A percentile compares a stretch with the other conserved stretches of the same genome.
phyloP scores from a whole-genome alignment of 2,329 filamentous ascomycete species.

The Talaromyces islandicus region DNA sequence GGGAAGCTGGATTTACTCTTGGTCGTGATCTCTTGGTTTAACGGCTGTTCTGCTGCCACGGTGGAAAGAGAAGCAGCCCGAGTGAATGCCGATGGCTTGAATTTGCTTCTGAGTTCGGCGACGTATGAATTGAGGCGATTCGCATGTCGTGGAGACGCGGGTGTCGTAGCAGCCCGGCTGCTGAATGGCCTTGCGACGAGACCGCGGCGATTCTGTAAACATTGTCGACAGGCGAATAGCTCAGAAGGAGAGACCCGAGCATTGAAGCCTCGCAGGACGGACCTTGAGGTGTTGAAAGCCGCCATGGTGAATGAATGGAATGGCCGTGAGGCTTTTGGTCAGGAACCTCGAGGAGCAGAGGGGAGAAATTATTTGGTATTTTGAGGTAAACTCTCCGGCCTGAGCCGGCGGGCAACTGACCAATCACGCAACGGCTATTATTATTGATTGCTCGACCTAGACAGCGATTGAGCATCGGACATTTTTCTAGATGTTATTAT shows the following conservation, averaged over 20 bases:
- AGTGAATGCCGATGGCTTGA: slow-evolving; percentile 1
- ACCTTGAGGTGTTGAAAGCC: slow-evolving; percentile 23
- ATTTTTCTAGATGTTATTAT: neutral
- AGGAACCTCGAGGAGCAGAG: neutral
- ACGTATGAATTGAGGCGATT: slow-evolving; percentile 24
- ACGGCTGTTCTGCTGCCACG: slow-evolving; percentile 12
- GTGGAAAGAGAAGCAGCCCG: slow-evolving; percentile 6
- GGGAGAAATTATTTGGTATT: neutral
- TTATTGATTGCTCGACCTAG: neutral
- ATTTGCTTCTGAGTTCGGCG: slow-evolving; percentile 16
- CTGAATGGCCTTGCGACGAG: slow-evolving; percentile 24
- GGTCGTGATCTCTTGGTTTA: slow-evolving; percentile 18
- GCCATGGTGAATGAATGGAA: slow-evolving; percentile 21
- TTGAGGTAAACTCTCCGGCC: neutral
- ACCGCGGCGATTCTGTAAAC: slow-evolving; percentile 27
- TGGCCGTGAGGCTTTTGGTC: neutral
- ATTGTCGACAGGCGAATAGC: slow-evolving; percentile 39
- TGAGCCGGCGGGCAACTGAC: neutral
- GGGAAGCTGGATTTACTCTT: slow-evolving; percentile 39
- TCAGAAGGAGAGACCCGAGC: slow-evolving; percentile 29
- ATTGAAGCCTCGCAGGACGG: slow-evolving; percentile 28
- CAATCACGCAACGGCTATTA: slow-evolving; percentile 7
- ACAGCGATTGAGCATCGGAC: neutral
- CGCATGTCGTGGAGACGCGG: slow-evolving; percentile 22
- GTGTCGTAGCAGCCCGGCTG: slow-evolving; percentile 22